phyloP scores from a whole-genome alignment of 495 filamentous ascomycete genomes.

The Podospora comata region DNA sequence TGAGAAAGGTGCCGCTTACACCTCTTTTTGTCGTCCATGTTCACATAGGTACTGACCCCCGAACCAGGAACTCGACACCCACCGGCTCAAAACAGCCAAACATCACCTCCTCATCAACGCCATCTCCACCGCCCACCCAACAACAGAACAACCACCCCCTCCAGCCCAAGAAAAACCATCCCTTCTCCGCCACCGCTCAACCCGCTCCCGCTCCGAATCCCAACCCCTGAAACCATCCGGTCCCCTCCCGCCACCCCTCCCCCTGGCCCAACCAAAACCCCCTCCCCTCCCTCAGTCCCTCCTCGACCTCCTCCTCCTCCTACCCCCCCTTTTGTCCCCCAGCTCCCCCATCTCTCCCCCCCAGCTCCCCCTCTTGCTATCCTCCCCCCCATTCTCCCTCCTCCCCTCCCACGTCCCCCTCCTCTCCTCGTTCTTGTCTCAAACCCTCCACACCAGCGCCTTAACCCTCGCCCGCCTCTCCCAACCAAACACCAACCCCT shows the following conservation, averaged over 20 bases:
- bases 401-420: conserved; percentile 41
- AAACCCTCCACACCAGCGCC: conserved; percentile 38
- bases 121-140: conserved; percentile 31
- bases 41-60: not conserved
- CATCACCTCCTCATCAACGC: conserved; percentile 41
- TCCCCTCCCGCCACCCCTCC: conserved; percentile 11
- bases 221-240: conserved; percentile 3
- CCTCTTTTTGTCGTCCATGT: not conserved
- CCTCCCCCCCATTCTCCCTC: conserved; percentile 40
- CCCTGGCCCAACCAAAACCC: not conserved
- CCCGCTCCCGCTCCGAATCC: conserved; percentile 15
- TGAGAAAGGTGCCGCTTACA: conserved; percentile 46
- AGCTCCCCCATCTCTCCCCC: conserved; percentile 22
- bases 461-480: conserved; percentile 44
- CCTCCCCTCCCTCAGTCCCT: conserved; percentile 28
- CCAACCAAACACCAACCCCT: conserved; percentile 50
- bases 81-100: conserved; percentile 41
- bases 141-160: conserved; percentile 16
- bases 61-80: conserved; percentile 38
- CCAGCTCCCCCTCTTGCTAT: conserved; percentile 36
- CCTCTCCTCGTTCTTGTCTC: conserved; percentile 41
- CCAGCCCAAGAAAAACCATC: conserved; percentile 23
- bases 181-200: conserved; percentile 17
- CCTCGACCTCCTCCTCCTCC: conserved; percentile 43
- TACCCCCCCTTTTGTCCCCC: conserved; percentile 35